phyloP scores from a whole-genome alignment of 1,139 yeast genomes.

The Candida tunisiensis region DNA sequence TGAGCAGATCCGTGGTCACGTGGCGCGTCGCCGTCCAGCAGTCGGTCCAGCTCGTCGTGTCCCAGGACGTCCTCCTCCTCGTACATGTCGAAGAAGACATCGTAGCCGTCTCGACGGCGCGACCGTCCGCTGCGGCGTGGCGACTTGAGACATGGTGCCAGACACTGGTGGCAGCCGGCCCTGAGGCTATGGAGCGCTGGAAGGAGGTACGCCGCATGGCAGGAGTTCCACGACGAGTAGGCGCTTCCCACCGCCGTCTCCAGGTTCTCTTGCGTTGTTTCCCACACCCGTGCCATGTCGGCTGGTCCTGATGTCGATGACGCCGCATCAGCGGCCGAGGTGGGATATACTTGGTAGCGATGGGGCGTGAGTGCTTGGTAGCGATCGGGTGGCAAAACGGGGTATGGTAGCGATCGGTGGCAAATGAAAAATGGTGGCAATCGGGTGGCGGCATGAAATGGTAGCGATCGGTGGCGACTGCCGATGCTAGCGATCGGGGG shows the following conservation, averaged over 20 bases:
- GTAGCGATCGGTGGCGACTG: no score
- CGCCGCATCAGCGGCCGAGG: no score
- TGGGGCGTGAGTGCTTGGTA: no score
- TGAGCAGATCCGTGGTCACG: neutral
- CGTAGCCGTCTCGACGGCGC: neutral
- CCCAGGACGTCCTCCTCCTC: neutral
- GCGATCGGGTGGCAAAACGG: no score
- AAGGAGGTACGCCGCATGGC: neutral
- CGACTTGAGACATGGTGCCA: neutral
- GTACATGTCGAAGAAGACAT: neutral
- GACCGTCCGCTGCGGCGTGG: neutral
- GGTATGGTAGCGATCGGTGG: no score
- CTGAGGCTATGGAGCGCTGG: neutral
- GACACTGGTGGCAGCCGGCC: neutral
- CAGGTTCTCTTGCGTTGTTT: conserved; percentile 1
- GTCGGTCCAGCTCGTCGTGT: neutral
- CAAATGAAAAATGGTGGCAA: no score
- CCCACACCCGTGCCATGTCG: no score
- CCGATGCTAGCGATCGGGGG: no score
- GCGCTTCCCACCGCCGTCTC: neutral
- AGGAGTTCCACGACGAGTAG: neutral
- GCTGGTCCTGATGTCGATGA: no score
- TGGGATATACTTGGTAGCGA: no score
- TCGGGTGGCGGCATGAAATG: no score
- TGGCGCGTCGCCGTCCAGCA: neutral